Evolutionary conservation across 2,329 filamentous ascomycete species (phyloP), one percentile per base, ranked within the genome.

Genomic region (Ustulina deusta): DNA sequence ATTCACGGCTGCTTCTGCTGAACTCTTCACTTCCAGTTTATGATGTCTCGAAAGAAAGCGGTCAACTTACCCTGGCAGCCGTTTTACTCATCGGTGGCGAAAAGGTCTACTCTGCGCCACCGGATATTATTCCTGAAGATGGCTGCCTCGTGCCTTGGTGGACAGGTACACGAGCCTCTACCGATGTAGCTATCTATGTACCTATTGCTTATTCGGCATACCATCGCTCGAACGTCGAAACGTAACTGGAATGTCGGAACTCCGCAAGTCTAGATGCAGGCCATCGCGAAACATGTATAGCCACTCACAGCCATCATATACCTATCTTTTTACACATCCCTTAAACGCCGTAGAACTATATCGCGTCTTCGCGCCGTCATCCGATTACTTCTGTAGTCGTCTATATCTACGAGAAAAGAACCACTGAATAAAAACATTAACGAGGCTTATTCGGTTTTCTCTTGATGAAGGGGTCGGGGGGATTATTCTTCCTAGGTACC

Each of bases 381-480:
- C 40, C 27, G 7, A 25, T 49, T 42, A 11, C 38, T 38, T 36
- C 20, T 40, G 40, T 54, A 17, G 25, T 42, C 9, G 29, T 62
- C 44, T 61, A 63, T 63, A 63, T 65, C 42, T 61, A 63, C 15
- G 51, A 61, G 36, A 6, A 38, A 54, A 27, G 15, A 48, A 48
- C 29, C 15, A 22, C 15, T 59, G 15, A 44, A 36, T 20, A 22
- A 13, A 42, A 6, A 29, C 27, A n/a, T 66, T 44, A 75, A 29
- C 61, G 71, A 62, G 74, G 74, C 54, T 60, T 72, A 57, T 74
- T 76, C 15, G 73, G 74, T 54, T 75, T 76, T 63, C 74, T 71
- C 51, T 60, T 73, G 65, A 76, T 75, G 42, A 76, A 76, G 48
- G 74, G 74, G 54, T 76, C 73, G 1, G 72, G 46, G 17, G 72